Conservation (phyloP, 2,329 filamentous ascomycete species). For the Colletotrichum lentis region DNA sequence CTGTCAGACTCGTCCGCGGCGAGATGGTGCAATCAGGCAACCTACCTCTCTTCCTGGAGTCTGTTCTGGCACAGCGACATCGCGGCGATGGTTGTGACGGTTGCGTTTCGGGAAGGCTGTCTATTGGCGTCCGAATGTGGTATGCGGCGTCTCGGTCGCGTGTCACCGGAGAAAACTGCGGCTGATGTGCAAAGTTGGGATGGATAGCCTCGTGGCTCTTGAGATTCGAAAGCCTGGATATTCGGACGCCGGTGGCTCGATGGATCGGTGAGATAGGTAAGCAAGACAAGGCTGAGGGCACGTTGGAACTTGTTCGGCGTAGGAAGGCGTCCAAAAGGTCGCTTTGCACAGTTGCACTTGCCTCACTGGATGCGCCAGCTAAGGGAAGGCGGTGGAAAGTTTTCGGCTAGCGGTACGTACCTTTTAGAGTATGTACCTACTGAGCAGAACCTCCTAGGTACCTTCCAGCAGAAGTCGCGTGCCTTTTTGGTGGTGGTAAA, state of each 20-base stretch:
- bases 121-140: background rate
- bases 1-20: conserved; percentile 39
- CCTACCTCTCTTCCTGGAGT: conserved; percentile 86
- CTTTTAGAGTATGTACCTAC: background rate
- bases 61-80: conserved; percentile 93
- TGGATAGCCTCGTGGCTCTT: background rate
- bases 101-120: background rate
- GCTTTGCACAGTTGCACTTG: conserved; percentile 17
- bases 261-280: background rate
- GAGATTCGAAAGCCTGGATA: background rate
- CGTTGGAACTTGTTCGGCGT: background rate
- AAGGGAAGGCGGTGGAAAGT: conserved; percentile 34
- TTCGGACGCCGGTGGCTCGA: background rate
- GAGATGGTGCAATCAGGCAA: conserved; percentile 36
- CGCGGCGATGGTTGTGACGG: conserved; percentile 38
- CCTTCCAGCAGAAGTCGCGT: conserved; percentile 3
- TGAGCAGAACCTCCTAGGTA: background rate
- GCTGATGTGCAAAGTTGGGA: conserved; percentile 4
- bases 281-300: background rate
- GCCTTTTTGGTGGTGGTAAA: background rate
- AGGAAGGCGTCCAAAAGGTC: conserved; percentile 19
- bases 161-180: conserved; percentile 1
- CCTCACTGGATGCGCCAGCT: conserved; percentile 27
- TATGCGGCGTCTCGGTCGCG: conserved; percentile 14
- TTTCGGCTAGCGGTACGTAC: conserved; percentile 35